Percentiles rank a stretch among this genome's conserved stretches.
Conservation (phyloP, 2,329 filamentous ascomycete species). For the Helicocarpus griseus region DNA sequence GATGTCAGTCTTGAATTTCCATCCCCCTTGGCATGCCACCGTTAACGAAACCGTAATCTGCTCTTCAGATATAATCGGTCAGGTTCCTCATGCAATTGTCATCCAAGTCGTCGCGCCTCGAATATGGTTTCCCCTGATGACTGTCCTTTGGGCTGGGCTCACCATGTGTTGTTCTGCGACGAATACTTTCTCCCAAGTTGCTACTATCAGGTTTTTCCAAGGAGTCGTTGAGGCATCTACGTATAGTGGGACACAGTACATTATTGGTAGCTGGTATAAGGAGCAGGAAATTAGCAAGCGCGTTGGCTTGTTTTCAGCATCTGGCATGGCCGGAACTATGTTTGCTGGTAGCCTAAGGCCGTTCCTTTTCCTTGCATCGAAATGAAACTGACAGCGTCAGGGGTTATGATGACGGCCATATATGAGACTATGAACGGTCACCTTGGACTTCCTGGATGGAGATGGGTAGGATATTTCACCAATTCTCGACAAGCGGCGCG, state of each 20-base stretch:
- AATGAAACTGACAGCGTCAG: no score
- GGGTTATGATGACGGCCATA: slow-evolving; percentile 23
- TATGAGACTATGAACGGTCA: slow-evolving; percentile 17
- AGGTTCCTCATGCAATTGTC: slow-evolving; percentile 30
- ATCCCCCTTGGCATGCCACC: neutral
- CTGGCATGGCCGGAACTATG: slow-evolving; percentile 23
- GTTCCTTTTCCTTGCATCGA: no score
- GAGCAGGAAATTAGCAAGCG: slow-evolving; percentile 27
- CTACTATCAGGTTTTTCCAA: slow-evolving; percentile 26
- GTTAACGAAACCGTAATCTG: neutral
- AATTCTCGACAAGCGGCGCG: neutral
- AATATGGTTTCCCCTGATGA: slow-evolving; percentile 17
- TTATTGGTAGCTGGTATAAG: slow-evolving; percentile 33
- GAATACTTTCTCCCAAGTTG: slow-evolving; percentile 17
- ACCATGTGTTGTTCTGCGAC: slow-evolving; percentile 18
- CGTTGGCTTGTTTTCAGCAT: slow-evolving; percentile 22
- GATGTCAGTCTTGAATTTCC: neutral
- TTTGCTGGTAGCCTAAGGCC: slow-evolving; percentile 19
- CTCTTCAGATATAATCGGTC: slow-evolving; percentile 25
- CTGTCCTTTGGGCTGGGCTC: slow-evolving; percentile 18
- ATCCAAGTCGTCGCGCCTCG: slow-evolving; percentile 16
- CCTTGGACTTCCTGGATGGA: slow-evolving; percentile 19
- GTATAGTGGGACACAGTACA: slow-evolving; percentile 24
- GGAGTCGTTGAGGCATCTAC: slow-evolving; percentile 21
- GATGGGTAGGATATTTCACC: slow-evolving; percentile 15